Evolutionary conservation across 768 basidiomycete genomes (phyloP), one percentile per base, ranked within the genome.

Genomic region (Serendipita sp.): DNA sequence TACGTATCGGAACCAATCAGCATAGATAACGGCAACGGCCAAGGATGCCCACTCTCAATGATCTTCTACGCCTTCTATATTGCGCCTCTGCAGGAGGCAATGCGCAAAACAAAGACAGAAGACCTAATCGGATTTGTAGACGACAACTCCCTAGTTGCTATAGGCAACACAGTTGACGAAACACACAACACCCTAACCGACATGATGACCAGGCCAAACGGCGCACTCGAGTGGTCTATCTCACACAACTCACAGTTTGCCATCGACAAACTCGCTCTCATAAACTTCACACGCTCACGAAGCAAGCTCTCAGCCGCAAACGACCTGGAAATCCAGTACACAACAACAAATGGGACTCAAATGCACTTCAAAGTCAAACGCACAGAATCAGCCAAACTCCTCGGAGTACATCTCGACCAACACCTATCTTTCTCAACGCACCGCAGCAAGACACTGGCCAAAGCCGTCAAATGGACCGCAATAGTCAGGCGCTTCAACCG

Each of bases 341-440:
- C 18, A 52, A 8, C n/a, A 18, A 5, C 6, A 31, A 52, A 5
- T 52, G 6, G 6, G n/a, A 31, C n/a, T 23, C n/a, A 52, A 18
- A 5, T 5, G 16, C 5, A 52, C n/a, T 52, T 52, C 29, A 16
- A 6, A n/a, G 18, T 63, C 16, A 23, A 63, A 3, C 37, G 29
- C 10, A 43, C 44, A 37, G 15, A 37, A 31, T 2, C 5, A 6
- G n/a, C 33, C 43, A 72, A 70, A 40, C 73, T 72, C 63, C 69
- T 76, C 0, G 76, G 75, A 0, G 65, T 77, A 0, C 34, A 67
- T 6, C 23, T 75, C 1, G 74, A 76, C 67, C 52, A 69, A 0
- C 68, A 69, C 44, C 66, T 77, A 2, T 29, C 66, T 0, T 76
- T 71, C 66, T 64, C 69, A 11, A 63, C 68, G 37, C 73, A 73